Evolutionary conservation across 352 stramenopile genomes (phyloP).

Genomic region (Phytophthora citricola): DNA sequence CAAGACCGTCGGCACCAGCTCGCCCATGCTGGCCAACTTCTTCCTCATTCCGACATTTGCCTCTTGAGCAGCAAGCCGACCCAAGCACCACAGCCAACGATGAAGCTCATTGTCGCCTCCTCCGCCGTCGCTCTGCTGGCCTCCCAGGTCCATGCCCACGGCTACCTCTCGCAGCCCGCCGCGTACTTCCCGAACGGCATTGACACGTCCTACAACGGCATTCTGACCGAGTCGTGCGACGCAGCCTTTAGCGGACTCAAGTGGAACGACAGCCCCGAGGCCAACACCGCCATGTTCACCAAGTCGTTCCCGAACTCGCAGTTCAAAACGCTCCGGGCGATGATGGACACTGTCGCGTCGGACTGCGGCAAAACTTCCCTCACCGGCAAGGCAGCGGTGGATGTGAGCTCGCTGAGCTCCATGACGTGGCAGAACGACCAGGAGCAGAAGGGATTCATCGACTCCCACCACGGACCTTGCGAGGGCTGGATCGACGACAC

Average conservation of each 20-base stretch:
- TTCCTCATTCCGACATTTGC: constrained; percentile 36
- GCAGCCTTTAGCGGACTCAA: constrained; percentile 34
- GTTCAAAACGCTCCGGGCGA: constrained; percentile 37
- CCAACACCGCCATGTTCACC: constrained; percentile 40
- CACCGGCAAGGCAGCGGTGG: constrained; percentile 18
- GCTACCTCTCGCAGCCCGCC: constrained; percentile 46
- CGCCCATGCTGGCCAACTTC: not conserved
- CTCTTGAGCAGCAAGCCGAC: constrained; percentile 11
- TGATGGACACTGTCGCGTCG: constrained; percentile 42
- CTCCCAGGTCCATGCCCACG: constrained; percentile 38
- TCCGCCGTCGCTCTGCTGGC: constrained; percentile 29
- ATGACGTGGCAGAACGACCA: constrained; percentile 65
- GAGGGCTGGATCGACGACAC: constrained; percentile 57
- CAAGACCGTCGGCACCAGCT: constrained; percentile 19
- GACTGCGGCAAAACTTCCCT: constrained; percentile 35
- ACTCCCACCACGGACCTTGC: constrained; percentile 54
- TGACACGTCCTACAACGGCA: constrained; percentile 33
- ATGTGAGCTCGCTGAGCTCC: constrained; percentile 42
- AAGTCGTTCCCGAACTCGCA: constrained; percentile 37
- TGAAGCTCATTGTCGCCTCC: constrained; percentile 35
- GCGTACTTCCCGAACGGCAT: constrained; percentile 41
- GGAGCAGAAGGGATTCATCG: constrained; percentile 45
- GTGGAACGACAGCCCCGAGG: constrained; percentile 37
- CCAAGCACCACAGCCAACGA: constrained; percentile 11
- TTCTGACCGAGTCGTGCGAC: constrained; percentile 31